phyloP scores from a whole-genome alignment of 2,329 filamentous ascomycete species.

The Ophiocordyceps camponoti-floridani region DNA sequence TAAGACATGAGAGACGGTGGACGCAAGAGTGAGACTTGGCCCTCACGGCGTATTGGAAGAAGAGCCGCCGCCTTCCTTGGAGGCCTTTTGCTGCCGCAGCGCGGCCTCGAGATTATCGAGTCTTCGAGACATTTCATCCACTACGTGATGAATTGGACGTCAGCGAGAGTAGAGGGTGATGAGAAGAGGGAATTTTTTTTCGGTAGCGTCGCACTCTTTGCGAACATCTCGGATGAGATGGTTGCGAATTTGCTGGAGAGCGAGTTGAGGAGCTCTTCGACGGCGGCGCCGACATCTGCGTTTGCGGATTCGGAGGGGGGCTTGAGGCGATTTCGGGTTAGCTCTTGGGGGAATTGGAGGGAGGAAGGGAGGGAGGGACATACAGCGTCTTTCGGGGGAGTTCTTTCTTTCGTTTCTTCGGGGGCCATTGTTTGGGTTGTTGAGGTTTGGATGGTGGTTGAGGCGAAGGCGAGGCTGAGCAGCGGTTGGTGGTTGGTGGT shows the following conservation, averaged over 20 bases:
- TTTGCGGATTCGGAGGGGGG: conserved; percentile 23
- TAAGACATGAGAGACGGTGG: too few species aligned
- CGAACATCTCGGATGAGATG: conserved; percentile 72
- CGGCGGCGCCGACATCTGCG: conserved; percentile 55
- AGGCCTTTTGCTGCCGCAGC: conserved; percentile 37
- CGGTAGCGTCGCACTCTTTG: conserved; percentile 76
- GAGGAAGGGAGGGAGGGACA: conserved; percentile 11
- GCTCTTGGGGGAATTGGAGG: too few species aligned
- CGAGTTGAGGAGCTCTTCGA: conserved; percentile 75
- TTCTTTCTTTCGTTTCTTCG: conserved; percentile 8
- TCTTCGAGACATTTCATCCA: conserved; percentile 85
- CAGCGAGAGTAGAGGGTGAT: too few species aligned
- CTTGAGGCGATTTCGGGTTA: too few species aligned
- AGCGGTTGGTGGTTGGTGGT: too few species aligned
- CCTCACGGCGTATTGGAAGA: conserved; percentile 12
- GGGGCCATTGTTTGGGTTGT: conserved; percentile 16
- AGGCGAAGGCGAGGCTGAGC: too few species aligned
- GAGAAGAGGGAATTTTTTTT: too few species aligned
- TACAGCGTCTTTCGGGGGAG: background rate
- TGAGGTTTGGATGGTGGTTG: background rate
- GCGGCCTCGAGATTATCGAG: conserved; percentile 69
- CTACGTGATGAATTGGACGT: conserved; percentile 22
- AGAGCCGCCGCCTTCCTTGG: conserved; percentile 15
- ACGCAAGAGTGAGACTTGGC: too few species aligned
- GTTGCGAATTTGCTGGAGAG: conserved; percentile 72